A percentile compares a stretch with the other conserved stretches of the same genome.
Evolutionary conservation across 225 moss, liverwort and hornwort species (phyloP).

Genomic region (Climacium dendroides): DNA sequence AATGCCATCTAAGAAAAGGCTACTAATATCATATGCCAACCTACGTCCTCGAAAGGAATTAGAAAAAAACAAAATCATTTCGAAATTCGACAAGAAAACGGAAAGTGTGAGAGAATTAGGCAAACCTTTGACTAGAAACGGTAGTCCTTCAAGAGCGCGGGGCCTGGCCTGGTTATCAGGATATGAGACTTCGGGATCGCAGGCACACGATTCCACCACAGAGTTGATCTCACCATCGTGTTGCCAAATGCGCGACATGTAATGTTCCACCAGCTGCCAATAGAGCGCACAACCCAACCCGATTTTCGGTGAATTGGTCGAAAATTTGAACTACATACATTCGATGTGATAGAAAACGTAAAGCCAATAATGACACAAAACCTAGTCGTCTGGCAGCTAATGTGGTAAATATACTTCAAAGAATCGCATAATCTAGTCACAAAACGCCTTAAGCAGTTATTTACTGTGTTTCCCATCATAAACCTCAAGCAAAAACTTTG

Average conservation of each 20-base stretch:
- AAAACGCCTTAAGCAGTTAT: neutral
- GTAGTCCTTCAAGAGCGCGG: slow-evolving; percentile 54
- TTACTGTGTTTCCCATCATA: neutral
- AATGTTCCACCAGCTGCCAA: slow-evolving; percentile 50
- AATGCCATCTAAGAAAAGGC: neutral
- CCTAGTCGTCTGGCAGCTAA: neutral
- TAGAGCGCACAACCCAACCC: neutral
- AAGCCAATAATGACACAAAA: neutral
- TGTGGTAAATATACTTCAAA: neutral
- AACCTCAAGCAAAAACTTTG: neutral
- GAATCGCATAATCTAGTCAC: neutral
- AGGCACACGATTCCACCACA: slow-evolving; percentile 55
- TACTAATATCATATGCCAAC: neutral
- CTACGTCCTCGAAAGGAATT: neutral
- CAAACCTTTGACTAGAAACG: slow-evolving; percentile 68
- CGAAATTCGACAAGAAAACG: neutral
- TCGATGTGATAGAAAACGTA: neutral
- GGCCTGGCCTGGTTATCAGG: slow-evolving; percentile 9
- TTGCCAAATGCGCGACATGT: slow-evolving; percentile 52
- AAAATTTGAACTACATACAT: neutral
- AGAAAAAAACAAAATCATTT: neutral
- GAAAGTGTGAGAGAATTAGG: neutral
- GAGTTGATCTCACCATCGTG: slow-evolving; percentile 37
- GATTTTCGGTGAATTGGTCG: neutral
- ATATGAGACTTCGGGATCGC: neutral